These are phyloP conservation scores for Claviceps citrina DNA, from an alignment of 2,329 filamentous ascomycete genomes.

Conservation along the genomic window DNA sequence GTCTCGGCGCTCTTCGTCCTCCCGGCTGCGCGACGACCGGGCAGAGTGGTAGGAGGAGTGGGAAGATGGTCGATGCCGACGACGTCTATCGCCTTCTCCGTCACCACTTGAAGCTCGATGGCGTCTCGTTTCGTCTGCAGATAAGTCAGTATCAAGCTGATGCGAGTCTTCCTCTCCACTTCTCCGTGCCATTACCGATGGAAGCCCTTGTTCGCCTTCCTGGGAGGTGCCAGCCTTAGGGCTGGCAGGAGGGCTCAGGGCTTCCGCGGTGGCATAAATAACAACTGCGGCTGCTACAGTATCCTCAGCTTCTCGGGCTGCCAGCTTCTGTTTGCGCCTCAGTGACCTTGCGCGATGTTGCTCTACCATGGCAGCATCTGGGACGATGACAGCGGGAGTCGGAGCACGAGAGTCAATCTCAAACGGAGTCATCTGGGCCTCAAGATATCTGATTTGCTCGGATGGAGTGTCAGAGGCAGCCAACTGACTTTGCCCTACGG, in stretches of 20 bases:
- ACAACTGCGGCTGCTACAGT: conserved; percentile 38
- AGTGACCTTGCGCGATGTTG: conserved; percentile 28
- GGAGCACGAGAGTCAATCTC: conserved; percentile 16
- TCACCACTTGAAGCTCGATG: conserved; percentile 21
- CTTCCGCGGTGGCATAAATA: conserved; percentile 35
- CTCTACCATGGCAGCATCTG: conserved; percentile 23
- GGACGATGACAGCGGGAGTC: conserved; percentile 33
- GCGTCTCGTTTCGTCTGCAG: conserved; percentile 35
- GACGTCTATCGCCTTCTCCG: conserved; percentile 24
- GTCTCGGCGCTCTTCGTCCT: conserved; percentile 18
- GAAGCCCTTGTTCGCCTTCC: conserved; percentile 13
- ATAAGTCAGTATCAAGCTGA: conserved; percentile 39
- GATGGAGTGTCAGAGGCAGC: not conserved
- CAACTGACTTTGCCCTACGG: not conserved
- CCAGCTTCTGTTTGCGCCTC: conserved; percentile 28
- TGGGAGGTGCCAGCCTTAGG: conserved; percentile 11
- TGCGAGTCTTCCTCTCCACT: conserved; percentile 6
- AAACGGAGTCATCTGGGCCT: conserved; percentile 1
- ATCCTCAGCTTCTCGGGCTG: conserved; percentile 34
- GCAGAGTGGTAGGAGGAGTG: conserved; percentile 18
- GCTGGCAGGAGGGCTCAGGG: conserved; percentile 27
- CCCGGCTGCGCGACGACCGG: conserved; percentile 17
- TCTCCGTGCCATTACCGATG: conserved; percentile 4
- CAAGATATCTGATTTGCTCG: not conserved
- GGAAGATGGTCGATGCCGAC: conserved; percentile 22